These are phyloP conservation scores for Acephala macrosclerotiorum DNA, from an alignment of 2,329 filamentous ascomycete species.

Conservation along the genomic window DNA sequence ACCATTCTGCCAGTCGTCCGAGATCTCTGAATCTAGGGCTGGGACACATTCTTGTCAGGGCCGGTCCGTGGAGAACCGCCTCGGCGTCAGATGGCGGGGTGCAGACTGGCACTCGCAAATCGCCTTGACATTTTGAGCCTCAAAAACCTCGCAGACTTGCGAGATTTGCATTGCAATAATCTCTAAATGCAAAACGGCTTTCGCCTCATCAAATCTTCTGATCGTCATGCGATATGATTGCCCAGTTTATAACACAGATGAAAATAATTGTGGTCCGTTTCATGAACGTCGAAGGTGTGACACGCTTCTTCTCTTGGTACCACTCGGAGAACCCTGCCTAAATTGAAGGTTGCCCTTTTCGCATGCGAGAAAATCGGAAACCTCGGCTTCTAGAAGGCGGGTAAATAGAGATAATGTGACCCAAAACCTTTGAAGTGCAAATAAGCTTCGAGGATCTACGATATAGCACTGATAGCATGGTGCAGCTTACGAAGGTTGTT, in stretches of 20 bases:
- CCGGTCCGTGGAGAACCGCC: not conserved
- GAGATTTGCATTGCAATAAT: not conserved
- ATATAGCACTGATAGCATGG: not conserved
- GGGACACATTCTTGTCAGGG: not conserved
- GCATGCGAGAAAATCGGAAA: not conserved
- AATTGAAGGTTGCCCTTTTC: not conserved
- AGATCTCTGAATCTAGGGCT: not conserved
- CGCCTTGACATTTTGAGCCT: not conserved
- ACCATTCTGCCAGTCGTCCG: not conserved
- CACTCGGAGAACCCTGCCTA: not conserved
- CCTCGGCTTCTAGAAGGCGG: not conserved
- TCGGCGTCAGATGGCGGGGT: not conserved
- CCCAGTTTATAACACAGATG: not conserved
- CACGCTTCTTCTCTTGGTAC: not conserved
- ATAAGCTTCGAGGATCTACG: slow-evolving; percentile 1
- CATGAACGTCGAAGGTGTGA: not conserved
- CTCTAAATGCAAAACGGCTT: not conserved
- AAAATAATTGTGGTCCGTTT: not conserved
- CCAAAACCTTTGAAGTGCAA: not conserved
- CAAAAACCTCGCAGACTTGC: not conserved
- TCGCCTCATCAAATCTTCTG: not conserved
- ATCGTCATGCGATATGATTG: not conserved
- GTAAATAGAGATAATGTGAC: not conserved
- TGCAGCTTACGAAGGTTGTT: not conserved
- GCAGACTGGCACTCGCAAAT: not conserved